phyloP scores from a whole-genome alignment of 495 filamentous ascomycete species.

The Penicillium manginii region DNA sequence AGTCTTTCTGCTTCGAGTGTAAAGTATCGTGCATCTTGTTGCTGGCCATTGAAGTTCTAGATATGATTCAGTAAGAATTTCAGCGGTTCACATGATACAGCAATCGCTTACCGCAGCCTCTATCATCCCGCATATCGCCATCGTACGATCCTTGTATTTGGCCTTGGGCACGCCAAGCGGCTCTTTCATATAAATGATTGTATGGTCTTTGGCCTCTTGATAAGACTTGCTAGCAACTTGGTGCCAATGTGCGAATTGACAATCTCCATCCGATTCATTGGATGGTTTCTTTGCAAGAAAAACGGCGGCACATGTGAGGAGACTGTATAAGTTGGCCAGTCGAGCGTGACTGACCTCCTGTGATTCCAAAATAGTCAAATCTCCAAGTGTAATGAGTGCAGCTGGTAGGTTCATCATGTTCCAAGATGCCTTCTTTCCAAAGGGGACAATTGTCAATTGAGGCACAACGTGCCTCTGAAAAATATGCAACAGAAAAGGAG shows the following conservation, averaged over 20 bases:
- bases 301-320: conserved; percentile 27
- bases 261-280: conserved; percentile 8
- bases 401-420: conserved; percentile 27
- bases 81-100: neutral
- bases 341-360: conserved; percentile 29
- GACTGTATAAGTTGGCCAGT: conserved; percentile 28
- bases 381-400: conserved; percentile 27
- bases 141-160: conserved; percentile 40
- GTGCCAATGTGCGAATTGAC: neutral
- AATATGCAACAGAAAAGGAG: conserved; percentile 29
- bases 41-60: conserved; percentile 23
- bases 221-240: conserved; percentile 3
- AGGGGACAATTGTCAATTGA: conserved; percentile 25
- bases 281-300: conserved; percentile 21
- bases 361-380: conserved; percentile 29
- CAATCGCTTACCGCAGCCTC: conserved; percentile 27
- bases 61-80: neutral
- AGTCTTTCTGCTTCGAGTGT: conserved; percentile 31
- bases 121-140: conserved; percentile 33
- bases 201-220: conserved; percentile 23
- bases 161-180: neutral
- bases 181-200: conserved; percentile 2
- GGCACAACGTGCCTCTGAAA: conserved; percentile 30
- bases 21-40: conserved; percentile 27
- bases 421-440: conserved; percentile 29